phyloP scores from a whole-genome alignment of 2,329 filamentous ascomycete genomes.

The Fusarium sp. region DNA sequence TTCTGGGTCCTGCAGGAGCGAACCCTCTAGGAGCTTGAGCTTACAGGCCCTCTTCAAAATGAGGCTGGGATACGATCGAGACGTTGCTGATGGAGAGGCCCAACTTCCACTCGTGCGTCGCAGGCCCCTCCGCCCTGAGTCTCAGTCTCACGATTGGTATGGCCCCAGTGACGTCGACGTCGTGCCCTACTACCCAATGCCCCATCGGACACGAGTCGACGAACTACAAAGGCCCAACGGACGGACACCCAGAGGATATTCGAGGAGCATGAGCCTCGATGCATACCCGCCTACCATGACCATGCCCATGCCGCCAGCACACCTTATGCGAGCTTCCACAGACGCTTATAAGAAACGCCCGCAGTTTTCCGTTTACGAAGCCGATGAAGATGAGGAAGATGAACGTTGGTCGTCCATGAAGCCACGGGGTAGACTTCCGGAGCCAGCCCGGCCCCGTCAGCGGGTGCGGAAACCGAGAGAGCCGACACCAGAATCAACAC shows the following conservation, averaged over 20 bases:
- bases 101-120: constrained; percentile 47
- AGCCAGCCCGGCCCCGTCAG: constrained; percentile 34
- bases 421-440: constrained; percentile 38
- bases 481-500: constrained; percentile 39
- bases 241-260: constrained; percentile 46
- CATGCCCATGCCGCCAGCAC: constrained; percentile 49
- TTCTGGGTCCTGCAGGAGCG: constrained; percentile 32
- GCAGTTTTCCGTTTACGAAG: constrained; percentile 46
- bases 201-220: constrained; percentile 47
- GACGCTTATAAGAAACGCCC: constrained; percentile 50
- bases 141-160: constrained; percentile 47
- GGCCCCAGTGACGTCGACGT: constrained; percentile 47
- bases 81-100: constrained; percentile 47
- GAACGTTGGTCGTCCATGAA: constrained; percentile 35
- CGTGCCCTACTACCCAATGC: constrained; percentile 47
- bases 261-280: constrained; percentile 49
- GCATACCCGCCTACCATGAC: constrained; percentile 48
- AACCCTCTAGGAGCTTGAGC: constrained; percentile 32
- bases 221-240: constrained; percentile 52
- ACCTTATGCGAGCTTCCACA: constrained; percentile 47
- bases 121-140: constrained; percentile 44
- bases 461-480: constrained; percentile 34
- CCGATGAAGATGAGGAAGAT: constrained; percentile 43
- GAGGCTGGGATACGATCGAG: constrained; percentile 51
- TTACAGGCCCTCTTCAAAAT: constrained; percentile 47